A percentile compares a stretch with the other conserved stretches of the same genome.
phyloP scores from a whole-genome alignment of 2,329 filamentous ascomycete genomes.

The Aspergillus latus region DNA sequence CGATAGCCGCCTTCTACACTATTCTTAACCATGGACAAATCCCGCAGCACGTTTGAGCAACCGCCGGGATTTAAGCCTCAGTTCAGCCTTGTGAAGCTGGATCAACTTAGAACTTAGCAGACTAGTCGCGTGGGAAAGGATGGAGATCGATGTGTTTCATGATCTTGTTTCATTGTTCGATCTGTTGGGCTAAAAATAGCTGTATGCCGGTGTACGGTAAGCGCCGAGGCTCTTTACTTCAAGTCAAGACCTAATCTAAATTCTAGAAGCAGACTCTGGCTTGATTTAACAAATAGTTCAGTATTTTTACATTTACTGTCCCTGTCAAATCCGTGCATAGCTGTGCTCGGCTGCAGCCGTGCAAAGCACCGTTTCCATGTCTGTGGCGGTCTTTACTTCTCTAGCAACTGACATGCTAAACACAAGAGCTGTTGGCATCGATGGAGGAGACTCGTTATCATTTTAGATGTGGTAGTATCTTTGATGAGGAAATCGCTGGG shows the following conservation, averaged over 20 bases:
- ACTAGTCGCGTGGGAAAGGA: neutral
- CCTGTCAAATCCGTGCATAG: neutral
- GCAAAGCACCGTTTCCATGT: neutral
- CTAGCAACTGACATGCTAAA: too few species aligned
- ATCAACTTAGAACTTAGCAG: neutral
- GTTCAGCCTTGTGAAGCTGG: neutral
- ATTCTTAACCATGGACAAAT: neutral
- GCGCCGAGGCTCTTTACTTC: neutral
- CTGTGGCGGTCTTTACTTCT: too few species aligned
- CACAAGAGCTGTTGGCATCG: neutral
- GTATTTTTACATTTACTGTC: neutral
- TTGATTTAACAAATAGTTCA: neutral
- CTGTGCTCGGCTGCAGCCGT: neutral
- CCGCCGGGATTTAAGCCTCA: neutral
- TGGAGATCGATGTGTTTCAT: slow-evolving; percentile 4
- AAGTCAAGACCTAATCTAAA: neutral
- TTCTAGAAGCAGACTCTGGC: neutral
- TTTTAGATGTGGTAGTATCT: too few species aligned
- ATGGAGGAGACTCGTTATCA: neutral
- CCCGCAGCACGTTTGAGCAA: neutral
- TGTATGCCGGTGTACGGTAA: neutral
- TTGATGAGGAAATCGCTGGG: neutral
- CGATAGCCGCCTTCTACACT: neutral
- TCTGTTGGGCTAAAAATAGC: neutral
- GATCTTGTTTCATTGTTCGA: slow-evolving; percentile 2